Base-by-base conservation (phyloP, 495 filamentous ascomycete genomes). In the Aspergillus sclerotiicarbonarius region DNA sequence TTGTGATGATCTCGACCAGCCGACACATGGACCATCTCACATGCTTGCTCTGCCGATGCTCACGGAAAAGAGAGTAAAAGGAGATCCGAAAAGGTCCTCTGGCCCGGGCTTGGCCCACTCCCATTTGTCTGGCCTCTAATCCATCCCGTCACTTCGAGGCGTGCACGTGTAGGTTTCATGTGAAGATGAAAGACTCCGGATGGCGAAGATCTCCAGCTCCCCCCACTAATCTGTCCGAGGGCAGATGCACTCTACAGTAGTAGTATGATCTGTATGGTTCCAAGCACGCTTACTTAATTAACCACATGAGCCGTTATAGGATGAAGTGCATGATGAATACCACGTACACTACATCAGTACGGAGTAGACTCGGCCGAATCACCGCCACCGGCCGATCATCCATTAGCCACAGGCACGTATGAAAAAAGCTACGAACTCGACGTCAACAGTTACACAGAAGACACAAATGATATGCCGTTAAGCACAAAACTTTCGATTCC, bases 111-210 rank as follows among this genome's bases (percentile, higher is more conserved):
- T n/a, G 37, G 37, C 37, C 8, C 9, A 41, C 37, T 41, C 13
- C 25, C 25, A 25, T 19, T 32, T 13, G n/a, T 12, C 39, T 13
- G 4, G 5, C 49, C 3, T 37, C 49, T 7, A 37, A 9, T 37
- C 33, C 13, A 37, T 9, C 33, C 8, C 9, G 33, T 10, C 33
- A 15, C 33, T 37, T 37, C 33, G 33, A 37, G 9, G 37, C 13
- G 13, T 41, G 51, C 51, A 54, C 51, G 13, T 54, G 51, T 54
- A 30, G 52, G 19, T 31, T 45, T 18, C 52, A 54, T 54, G 52
- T 54, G 52, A 54, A 54, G 21, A 37, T 10, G 3, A 9, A 9
- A 7, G 33, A 3, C 8, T 37, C 25, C 25, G 25, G 25, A 25
- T 25, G 25, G 25, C 25, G 25, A 25, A 25, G 5, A 25, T 5